Evolutionary conservation across 305 asterid species (phyloP).

Genomic region (Plantago coronopus): DNA sequence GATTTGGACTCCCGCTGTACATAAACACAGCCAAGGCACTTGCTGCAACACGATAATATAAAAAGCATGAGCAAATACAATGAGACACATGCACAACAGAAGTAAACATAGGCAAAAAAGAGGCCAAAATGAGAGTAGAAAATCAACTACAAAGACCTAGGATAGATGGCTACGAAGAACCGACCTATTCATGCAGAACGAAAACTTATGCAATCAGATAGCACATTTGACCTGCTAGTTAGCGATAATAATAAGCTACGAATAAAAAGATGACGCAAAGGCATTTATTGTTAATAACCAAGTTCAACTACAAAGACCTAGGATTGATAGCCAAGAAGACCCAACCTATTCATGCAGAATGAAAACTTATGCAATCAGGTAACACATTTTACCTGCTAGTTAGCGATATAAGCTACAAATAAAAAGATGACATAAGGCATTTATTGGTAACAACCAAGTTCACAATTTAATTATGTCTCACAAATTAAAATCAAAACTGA

Average conservation of each 20-base stretch:
- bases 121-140: too few relatives aligned
- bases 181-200: neutral
- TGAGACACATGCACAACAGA: too few relatives aligned
- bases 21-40: constrained; percentile 74
- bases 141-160: neutral
- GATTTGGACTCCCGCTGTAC: constrained; percentile 41
- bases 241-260: neutral
- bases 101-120: too few relatives aligned
- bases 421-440: neutral
- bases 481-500: constrained; percentile 8
- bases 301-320: neutral
- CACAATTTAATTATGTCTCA: neutral
- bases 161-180: neutral
- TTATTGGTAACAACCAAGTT: neutral
- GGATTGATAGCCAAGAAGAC: neutral
- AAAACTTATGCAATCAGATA: neutral
- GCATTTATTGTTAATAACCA: neutral
- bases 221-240: neutral
- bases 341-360: neutral
- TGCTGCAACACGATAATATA: constrained; percentile 49
- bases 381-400: neutral
- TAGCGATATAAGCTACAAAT: neutral
- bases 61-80: constrained; percentile 13
- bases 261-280: neutral
- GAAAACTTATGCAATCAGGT: neutral